phyloP scores from a whole-genome alignment of 1,139 yeast species.

The Blastobotrys proliferans region DNA sequence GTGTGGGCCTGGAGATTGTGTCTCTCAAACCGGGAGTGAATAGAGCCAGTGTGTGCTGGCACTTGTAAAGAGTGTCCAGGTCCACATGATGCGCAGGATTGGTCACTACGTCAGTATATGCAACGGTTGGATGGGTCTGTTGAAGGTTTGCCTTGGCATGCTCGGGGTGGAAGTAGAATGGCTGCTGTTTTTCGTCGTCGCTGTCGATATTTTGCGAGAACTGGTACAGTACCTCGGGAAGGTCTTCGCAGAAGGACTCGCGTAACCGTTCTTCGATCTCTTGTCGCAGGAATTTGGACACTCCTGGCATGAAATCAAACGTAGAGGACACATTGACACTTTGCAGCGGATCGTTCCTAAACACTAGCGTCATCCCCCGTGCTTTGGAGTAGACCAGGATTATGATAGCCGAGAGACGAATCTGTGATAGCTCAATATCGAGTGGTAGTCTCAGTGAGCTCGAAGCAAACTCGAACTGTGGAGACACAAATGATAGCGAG shows the following conservation, averaged over 20 bases:
- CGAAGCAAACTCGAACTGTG: constrained; percentile 47
- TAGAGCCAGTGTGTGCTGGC: constrained; percentile 7
- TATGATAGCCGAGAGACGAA: constrained; percentile 62
- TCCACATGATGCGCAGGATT: not conserved
- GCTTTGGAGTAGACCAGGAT: constrained; percentile 65
- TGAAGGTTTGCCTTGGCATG: not conserved
- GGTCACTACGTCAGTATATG: constrained; percentile 4
- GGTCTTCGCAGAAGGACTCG: constrained; percentile 69
- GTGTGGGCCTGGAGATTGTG: constrained; percentile 2
- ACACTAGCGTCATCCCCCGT: constrained; percentile 68
- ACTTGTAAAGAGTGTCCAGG: not conserved
- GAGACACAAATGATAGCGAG: constrained; percentile 46
- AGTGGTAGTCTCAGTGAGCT: constrained; percentile 64
- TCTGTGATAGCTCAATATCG: constrained; percentile 58
- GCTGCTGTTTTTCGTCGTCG: constrained; percentile 1
- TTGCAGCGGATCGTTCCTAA: constrained; percentile 72
- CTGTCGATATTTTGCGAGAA: constrained; percentile 30
- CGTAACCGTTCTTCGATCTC: constrained; percentile 68
- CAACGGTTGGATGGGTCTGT: not conserved
- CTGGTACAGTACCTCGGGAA: constrained; percentile 71
- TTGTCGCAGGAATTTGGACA: constrained; percentile 61
- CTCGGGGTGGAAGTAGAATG: constrained; percentile 11
- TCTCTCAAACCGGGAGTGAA: constrained; percentile 4
- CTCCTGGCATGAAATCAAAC: constrained; percentile 69
- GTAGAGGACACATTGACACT: constrained; percentile 69